Evolutionary conservation across 352 stramenopile species (phyloP).

Genomic region (Elongisporangium anandrum): DNA sequence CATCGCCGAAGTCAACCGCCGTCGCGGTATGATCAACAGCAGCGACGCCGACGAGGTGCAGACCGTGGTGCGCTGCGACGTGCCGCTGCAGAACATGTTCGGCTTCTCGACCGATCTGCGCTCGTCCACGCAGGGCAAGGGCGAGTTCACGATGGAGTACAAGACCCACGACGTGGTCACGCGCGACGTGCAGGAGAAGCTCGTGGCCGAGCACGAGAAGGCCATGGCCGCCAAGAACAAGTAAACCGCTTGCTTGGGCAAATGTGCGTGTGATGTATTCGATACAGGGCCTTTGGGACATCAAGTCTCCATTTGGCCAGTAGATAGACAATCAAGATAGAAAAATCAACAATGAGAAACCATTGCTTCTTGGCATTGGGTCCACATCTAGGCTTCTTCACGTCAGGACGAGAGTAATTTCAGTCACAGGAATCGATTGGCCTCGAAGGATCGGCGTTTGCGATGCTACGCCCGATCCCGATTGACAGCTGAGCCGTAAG

Average conservation of each 20-base stretch:
- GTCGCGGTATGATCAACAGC: constrained; percentile 95
- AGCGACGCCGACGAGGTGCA: constrained; percentile 95
- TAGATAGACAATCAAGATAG: background rate
- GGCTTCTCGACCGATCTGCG: constrained; percentile 97
- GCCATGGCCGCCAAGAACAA: constrained; percentile 79
- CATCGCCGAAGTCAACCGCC: constrained; percentile 92
- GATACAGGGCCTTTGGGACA: background rate
- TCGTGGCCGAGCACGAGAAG: constrained; percentile 93
- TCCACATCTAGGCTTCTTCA: too few species aligned
- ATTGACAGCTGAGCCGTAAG: too few species aligned
- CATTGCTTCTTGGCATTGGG: background rate
- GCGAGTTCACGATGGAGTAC: constrained; percentile 99
- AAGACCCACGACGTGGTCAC: constrained; percentile 94
- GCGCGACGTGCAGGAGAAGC: constrained; percentile 92
- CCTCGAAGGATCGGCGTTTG: too few species aligned
- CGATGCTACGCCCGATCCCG: too few species aligned
- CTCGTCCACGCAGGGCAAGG: constrained; percentile 95
- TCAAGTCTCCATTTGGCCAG: background rate
- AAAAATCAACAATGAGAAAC: background rate
- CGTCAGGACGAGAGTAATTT: too few species aligned
- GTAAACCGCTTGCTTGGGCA: constrained; percentile 17
- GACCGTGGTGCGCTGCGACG: constrained; percentile 90
- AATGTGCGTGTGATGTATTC: background rate
- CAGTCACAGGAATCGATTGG: too few species aligned
- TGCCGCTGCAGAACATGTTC: constrained; percentile 99